Conservation (phyloP, 306 rosid species). For the Medicago ruthenica region DNA sequence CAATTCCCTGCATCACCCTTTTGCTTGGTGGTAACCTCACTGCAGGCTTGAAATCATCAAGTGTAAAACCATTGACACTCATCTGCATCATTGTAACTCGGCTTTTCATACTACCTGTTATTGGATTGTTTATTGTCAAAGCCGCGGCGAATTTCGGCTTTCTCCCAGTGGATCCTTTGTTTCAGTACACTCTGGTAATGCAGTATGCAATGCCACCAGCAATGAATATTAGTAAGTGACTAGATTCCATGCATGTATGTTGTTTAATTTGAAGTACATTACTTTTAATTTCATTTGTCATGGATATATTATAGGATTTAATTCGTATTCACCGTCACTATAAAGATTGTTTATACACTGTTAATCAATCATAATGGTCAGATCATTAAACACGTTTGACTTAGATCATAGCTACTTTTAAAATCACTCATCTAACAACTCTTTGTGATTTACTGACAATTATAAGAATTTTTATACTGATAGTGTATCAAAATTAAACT, state of each 20-base stretch:
- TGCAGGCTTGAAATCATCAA: conserved; percentile 69
- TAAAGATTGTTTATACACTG: no score
- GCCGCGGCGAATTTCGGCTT: conserved; percentile 59
- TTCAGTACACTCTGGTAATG: conserved; percentile 68
- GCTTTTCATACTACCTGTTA: conserved; percentile 57
- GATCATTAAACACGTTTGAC: no score
- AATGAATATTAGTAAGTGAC: conserved; percentile 74
- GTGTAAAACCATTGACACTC: conserved; percentile 48
- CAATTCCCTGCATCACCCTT: conserved; percentile 88
- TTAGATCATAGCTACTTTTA: no score
- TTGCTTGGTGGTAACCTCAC: conserved; percentile 90
- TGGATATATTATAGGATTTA: not conserved
- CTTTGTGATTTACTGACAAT: no score
- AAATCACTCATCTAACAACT: no score
- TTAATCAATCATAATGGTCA: no score
- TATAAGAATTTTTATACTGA: no score
- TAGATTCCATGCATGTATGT: not conserved
- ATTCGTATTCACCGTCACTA: no score
- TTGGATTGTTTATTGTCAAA: conserved; percentile 71
- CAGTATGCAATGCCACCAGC: conserved; percentile 95
- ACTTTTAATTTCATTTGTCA: not conserved
- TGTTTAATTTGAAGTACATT: conserved; percentile 9
- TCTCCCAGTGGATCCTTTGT: conserved; percentile 75
- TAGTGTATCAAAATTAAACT: no score
- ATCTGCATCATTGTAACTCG: conserved; percentile 51